These are phyloP conservation scores for Westerdykella aurantiaca DNA, from an alignment of 2,329 filamentous ascomycete genomes.

Conservation along the genomic window DNA sequence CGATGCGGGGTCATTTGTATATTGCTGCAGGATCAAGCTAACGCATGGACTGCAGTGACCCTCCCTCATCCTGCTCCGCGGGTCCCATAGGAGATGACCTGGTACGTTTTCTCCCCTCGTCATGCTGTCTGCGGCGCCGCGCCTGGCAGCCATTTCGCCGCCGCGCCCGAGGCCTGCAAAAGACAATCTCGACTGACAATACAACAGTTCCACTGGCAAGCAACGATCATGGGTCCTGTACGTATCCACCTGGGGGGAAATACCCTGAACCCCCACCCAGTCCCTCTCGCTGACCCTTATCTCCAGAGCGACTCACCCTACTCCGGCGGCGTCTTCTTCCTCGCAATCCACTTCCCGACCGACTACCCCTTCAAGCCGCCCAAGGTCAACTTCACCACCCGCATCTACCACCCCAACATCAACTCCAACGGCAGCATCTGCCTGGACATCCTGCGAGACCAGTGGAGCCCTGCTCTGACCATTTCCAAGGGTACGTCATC, in stretches of 20 bases:
- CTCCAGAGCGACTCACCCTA: constrained; percentile 87
- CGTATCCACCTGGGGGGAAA: constrained; percentile 48
- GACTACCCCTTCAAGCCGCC: constrained; percentile 99
- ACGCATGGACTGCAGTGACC: constrained; percentile 61
- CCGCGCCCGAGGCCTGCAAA: constrained; percentile 7
- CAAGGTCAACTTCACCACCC: constrained; percentile 99
- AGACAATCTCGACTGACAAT: constrained; percentile 26
- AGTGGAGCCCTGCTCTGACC: constrained; percentile 97
- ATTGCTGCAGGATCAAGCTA: constrained; percentile 20
- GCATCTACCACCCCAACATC: constrained; percentile 99
- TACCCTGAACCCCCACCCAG: too few species aligned
- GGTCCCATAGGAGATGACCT: constrained; percentile 95
- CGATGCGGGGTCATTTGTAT: constrained; percentile 22
- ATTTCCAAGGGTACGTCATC: constrained; percentile 81
- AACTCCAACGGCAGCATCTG: constrained; percentile 99
- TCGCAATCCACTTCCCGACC: constrained; percentile 97
- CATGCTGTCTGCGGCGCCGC: background rate
- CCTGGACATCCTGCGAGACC: constrained; percentile 94
- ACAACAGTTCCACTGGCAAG: constrained; percentile 97
- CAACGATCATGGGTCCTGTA: constrained; percentile 99
- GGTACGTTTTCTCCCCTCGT: constrained; percentile 57
- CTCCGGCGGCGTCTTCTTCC: constrained; percentile 97
- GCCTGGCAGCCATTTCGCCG: constrained; percentile 8
- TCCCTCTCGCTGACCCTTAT: constrained; percentile 26
- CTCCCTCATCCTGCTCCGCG: constrained; percentile 96